Evolutionary conservation across 352 stramenopile genomes (phyloP), one percentile per base, ranked within the genome.

Genomic region (Phytophthora sojae): DNA sequence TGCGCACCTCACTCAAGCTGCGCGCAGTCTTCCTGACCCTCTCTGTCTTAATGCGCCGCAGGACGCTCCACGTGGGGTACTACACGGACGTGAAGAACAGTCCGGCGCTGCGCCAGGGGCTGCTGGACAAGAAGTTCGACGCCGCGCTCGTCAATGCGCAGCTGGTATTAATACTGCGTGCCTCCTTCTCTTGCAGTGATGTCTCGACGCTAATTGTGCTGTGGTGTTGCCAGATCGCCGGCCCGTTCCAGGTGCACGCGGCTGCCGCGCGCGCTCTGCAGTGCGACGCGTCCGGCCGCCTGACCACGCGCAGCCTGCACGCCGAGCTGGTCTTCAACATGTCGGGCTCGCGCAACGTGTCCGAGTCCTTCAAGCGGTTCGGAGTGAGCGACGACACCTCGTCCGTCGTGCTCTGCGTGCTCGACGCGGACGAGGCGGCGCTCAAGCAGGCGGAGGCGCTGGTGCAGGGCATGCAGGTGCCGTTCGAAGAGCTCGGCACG

Each of bases 261-360:
- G 88, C 89, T 4, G 87, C 84, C n/a, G 77, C 86, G 42, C 86
- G 89, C 26, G 82, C 82, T 45, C 75, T 96, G 42, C 75, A 91
- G n/a, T 92, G 82, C 49, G 85, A 92, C 50, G 79, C 83, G 57
- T 78, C 75, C 9, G 75, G 61, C 42, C 78, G 76, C 39, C 52
- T 94, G 62, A 93, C 83, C 17, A 93, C 89, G 61, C 92, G 89
- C 71, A 92, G 78, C 52, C 57, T 96, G 57, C 89, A 96, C 67
- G 76, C 87, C 7, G 89, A 96, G 77, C 73, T 96, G 19, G 88
- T 96, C 54, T 96, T 95, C 69, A 95, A 94, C 70, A 82, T 96
- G 66, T 93, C 89, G 6, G 87, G 87, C 35, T 90, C 86, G 50
- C 86, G 88, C 71, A 95, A 96, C 61, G 86, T 96, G 63, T 85